Evolutionary conservation across 148 eudicot species (phyloP).

Genomic region (Camellia sinensis): DNA sequence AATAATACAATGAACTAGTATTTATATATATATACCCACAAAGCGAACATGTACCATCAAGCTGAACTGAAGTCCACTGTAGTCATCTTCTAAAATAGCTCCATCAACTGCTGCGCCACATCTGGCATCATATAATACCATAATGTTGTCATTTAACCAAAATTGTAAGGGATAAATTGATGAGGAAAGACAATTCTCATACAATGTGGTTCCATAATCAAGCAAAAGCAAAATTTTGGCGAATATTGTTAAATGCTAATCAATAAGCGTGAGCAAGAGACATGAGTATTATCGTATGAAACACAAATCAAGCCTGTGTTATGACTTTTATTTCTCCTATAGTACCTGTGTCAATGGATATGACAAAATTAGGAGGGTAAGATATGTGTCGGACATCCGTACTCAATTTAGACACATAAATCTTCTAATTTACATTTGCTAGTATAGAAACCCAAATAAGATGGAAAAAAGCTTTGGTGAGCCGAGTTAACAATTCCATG

Average conservation of each 20-base stretch:
- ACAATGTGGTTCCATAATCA: not conserved
- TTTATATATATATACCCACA: not conserved
- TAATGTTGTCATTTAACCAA: not conserved
- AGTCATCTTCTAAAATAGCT: constrained; percentile 43
- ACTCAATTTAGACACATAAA: no score
- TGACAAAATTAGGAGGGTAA: no score
- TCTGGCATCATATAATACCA: constrained; percentile 42
- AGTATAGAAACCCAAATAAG: not conserved
- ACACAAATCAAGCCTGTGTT: no score
- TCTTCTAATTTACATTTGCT: no score
- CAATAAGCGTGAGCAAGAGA: not conserved
- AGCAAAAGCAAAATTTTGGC: not conserved
- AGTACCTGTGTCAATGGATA: no score
- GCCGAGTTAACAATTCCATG: not conserved
- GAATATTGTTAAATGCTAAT: not conserved
- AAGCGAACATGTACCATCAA: not conserved
- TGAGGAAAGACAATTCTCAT: not conserved
- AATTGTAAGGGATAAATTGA: not conserved
- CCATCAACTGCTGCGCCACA: constrained; percentile 71
- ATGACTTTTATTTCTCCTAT: no score
- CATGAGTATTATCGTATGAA: no score
- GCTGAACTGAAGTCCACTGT: not conserved
- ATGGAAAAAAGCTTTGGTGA: not conserved
- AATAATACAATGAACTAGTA: not conserved
- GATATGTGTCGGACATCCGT: no score